Base-by-base conservation (phyloP, 768 basidiomycete species). In the Suillus luteus region DNA sequence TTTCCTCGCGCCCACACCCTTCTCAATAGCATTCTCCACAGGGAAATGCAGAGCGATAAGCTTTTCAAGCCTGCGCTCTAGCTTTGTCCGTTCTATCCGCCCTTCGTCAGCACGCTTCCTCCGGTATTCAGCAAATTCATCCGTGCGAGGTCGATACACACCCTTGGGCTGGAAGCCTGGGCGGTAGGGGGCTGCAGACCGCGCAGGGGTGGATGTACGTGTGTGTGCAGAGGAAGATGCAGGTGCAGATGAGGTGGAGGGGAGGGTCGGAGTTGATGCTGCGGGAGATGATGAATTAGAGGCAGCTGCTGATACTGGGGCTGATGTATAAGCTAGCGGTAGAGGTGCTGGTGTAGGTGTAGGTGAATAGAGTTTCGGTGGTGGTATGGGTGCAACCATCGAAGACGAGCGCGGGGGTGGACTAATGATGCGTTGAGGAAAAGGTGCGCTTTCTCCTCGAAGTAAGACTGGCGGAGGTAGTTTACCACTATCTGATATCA, bases 91-190 rank as follows among this genome's bases (percentile, higher is more conserved):
- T 72, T 98, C 95, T 17, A 93, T 82, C 37, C 89, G 85, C 49
- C 83, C 83, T 15, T 75, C 76, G 55, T 83, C 82, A 12, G 79
- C 76, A 46, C 63, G 74, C 35, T 63, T 65, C 22, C 71, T 76
- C 33, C 82, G 80, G 12, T 80, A 67, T 4, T 83, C 82, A 5
- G 62, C 62, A 69, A 94, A 98, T 61, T 93, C 91, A 61, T 93
- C 94, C 8, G 95, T 97, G 43, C 90, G 85, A 6, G 83, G 87
- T 14, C 88, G 79, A 72, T 86, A 89, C 5, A 95, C 86, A 5
- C 96, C 96, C 69, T 84, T 90, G 6, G 96, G 96, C 73, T 99
- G 96, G 73, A 98, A 99, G 1, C 95, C 94, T 3, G 93, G 88
- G 54, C 90, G 87, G 73, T 99, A 99, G 2, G 89, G 91, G 1